Percentiles rank a stretch among this genome's conserved stretches.
Conservation (phyloP, 2,329 filamentous ascomycete genomes). For the Aspergillus ustus region DNA sequence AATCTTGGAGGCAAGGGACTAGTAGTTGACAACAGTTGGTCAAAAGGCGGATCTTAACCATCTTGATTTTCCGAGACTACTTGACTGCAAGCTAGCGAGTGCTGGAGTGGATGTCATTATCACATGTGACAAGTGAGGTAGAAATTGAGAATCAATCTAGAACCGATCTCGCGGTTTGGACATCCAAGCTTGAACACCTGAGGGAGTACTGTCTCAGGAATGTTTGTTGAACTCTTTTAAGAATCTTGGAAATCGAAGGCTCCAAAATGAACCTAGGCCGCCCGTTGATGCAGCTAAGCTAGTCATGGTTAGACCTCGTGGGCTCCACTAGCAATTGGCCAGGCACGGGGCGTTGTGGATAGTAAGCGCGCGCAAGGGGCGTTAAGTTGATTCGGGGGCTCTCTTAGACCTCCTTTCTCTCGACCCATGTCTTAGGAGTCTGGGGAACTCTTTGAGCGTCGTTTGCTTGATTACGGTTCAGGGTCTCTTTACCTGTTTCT, state of each 20-base stretch:
- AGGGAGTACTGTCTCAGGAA: not conserved
- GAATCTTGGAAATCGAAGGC: slow-evolving; percentile 19
- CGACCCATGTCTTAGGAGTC: slow-evolving; percentile 26
- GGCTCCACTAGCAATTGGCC: slow-evolving; percentile 8
- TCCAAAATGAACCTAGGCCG: slow-evolving; percentile 5
- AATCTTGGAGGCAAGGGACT: not conserved
- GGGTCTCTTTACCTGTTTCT: slow-evolving; percentile 17
- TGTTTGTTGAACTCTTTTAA: not conserved
- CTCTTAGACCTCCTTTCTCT: slow-evolving; percentile 36
- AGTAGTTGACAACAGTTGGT: not conserved
- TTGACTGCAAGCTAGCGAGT: too few relatives aligned
- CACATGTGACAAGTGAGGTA: not conserved
- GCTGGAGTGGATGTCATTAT: not conserved
- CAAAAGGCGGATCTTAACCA: not conserved
- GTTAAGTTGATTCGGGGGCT: slow-evolving; percentile 35
- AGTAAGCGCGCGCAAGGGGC: slow-evolving; percentile 47
- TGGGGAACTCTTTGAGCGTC: slow-evolving; percentile 31
- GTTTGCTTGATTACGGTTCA: slow-evolving; percentile 20
- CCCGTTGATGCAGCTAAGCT: not conserved
- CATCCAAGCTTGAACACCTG: not conserved
- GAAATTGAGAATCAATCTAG: not conserved
- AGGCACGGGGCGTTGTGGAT: slow-evolving; percentile 28
- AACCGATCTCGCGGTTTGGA: too few relatives aligned
- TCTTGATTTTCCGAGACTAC: too few relatives aligned
- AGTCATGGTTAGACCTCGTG: not conserved